Evolutionary conservation across 176 grass and related monocot genomes (phyloP).

Genomic region (Olyra latifolia): DNA sequence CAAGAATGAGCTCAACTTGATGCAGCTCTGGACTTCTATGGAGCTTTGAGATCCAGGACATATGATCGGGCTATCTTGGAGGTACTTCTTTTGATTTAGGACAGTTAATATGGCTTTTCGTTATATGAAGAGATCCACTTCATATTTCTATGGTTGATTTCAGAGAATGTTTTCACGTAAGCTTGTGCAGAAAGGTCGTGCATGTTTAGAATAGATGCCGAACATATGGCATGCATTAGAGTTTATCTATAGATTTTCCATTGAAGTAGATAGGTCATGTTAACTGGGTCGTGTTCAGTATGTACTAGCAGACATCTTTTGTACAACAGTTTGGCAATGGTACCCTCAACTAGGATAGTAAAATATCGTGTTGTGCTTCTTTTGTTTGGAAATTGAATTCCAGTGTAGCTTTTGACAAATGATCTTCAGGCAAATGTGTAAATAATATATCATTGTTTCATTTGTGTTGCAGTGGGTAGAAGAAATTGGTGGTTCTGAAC

Average conservation of each 20-base stretch:
- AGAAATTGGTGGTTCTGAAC: slow-evolving; percentile 79
- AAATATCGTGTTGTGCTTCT: background rate
- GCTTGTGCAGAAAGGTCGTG: background rate
- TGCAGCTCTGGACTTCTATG: slow-evolving; percentile 92
- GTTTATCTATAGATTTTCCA: background rate
- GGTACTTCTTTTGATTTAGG: slow-evolving; percentile 42
- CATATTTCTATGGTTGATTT: background rate
- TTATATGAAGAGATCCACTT: slow-evolving; percentile 5
- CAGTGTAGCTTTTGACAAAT: background rate
- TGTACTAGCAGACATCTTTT: background rate
- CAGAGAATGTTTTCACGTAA: background rate
- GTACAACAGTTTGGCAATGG: background rate
- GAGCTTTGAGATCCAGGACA: slow-evolving; percentile 86
- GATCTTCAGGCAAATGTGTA: background rate
- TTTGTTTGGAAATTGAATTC: background rate
- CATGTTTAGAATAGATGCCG: background rate
- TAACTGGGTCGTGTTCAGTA: background rate
- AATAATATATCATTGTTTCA: background rate
- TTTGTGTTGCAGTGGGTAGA: slow-evolving; percentile 70
- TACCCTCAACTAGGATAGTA: background rate
- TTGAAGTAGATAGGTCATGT: background rate
- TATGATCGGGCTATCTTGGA: slow-evolving; percentile 83
- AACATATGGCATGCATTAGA: background rate
- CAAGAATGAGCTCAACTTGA: slow-evolving; percentile 17
- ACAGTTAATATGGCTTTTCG: background rate